Base-by-base conservation (phyloP, 1,139 yeast genomes). In the Yamadazyma membranifaciens region DNA sequence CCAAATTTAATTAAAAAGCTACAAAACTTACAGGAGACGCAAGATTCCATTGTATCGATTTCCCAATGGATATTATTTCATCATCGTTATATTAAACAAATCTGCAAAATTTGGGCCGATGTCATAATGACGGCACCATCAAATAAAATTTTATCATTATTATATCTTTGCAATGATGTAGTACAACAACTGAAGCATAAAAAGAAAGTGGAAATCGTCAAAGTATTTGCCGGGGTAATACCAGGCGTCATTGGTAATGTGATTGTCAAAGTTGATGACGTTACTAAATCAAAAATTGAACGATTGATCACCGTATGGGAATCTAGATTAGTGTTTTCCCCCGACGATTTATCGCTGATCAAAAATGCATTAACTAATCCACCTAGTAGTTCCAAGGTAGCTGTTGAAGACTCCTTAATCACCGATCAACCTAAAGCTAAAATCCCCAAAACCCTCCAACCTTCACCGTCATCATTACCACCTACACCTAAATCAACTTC, bases 61-160 rank as follows among this genome's bases (percentile, higher is more conserved):
- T 81, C 95, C 0, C 94, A 86, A 57, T 88, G 95, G 95, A 83
- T 83, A 31, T 65, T 87, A 46, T 87, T 87, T 63, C 91, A 87
- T 58, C 80, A 84, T 50, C 69, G 91, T 39, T 78, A 83, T 51
- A 80, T 84, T 20, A 61, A 61, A 9, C 77, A 76, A 35, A 73
- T 82, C 20, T 87, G 88, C 3, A 59, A 67, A 32, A 62, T 78
- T 12, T 88, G 95, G 96, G 63, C 77, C 5, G 58, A 65, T 14
- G 74, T 69, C 47, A 40, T 49, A 27, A 43, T 56, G 20, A 41
- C 55, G 33, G 63, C 71, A 11, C 62, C 73, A n/a, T 54, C 67
- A 13, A 54, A 63, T 38, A 75, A 80, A 54, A 73, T 73, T 47
- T 69, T 88, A 39, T 72, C 83, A 2, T 60, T 85, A 41, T 69